These are phyloP conservation scores for Claviceps maximensis DNA, from an alignment of 2,329 filamentous ascomycete genomes.

Conservation along the genomic window DNA sequence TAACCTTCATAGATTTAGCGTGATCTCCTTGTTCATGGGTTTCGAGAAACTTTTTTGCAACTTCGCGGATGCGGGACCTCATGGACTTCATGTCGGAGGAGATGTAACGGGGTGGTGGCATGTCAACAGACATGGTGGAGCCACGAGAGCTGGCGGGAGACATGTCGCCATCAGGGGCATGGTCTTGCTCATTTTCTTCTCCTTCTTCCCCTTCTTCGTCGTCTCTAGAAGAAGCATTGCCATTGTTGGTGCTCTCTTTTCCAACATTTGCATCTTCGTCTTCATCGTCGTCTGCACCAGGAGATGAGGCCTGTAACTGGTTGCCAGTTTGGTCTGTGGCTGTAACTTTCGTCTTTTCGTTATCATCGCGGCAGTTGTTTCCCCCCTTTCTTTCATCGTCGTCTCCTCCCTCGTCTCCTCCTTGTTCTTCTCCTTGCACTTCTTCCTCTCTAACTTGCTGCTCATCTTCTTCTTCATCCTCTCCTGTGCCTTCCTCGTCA, in stretches of 20 bases:
- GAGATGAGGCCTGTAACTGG: not conserved
- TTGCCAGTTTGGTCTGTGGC: not conserved
- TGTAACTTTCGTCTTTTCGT: slow-evolving; percentile 14
- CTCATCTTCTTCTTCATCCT: slow-evolving; percentile 6
- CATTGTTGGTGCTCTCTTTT: slow-evolving; percentile 25
- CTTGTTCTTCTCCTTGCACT: slow-evolving; percentile 4
- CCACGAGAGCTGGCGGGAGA: slow-evolving; percentile 54
- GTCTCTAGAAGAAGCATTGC: slow-evolving; percentile 25
- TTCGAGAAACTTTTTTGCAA: slow-evolving; percentile 74
- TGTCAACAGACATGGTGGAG: slow-evolving; percentile 51
- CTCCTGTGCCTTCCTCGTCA: slow-evolving; percentile 5
- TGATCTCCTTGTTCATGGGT: slow-evolving; percentile 65
- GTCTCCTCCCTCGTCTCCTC: slow-evolving; percentile 12
- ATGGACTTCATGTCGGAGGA: slow-evolving; percentile 42
- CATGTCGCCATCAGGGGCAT: slow-evolving; percentile 38
- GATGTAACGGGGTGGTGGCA: slow-evolving; percentile 33
- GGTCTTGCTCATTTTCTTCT: slow-evolving; percentile 38
- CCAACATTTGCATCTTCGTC: slow-evolving; percentile 15
- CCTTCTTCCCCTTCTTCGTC: slow-evolving; percentile 37
- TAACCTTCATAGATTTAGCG: slow-evolving; percentile 60
- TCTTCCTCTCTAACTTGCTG: slow-evolving; percentile 6
- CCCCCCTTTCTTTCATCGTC: slow-evolving; percentile 5
- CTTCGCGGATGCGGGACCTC: slow-evolving; percentile 52
- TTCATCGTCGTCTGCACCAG: slow-evolving; percentile 6
- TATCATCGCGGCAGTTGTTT: not conserved